A percentile compares a stretch with the other conserved stretches of the same genome.
phyloP scores from a whole-genome alignment of 108 stramenopile species.

The Conticribra weissflogii region DNA sequence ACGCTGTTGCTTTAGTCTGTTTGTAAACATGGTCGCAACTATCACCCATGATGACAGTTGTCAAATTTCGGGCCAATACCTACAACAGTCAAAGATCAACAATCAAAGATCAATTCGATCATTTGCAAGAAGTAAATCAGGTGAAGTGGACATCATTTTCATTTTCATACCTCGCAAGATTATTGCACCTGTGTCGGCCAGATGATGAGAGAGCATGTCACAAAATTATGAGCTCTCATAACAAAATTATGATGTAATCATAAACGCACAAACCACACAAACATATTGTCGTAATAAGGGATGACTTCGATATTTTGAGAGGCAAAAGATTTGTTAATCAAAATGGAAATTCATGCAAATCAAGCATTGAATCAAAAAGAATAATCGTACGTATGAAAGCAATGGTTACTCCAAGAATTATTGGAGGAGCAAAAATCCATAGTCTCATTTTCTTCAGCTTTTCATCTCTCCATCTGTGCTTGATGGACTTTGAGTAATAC shows the following conservation, averaged over 20 bases:
- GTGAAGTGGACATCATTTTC: too few relatives aligned
- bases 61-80: conserved; percentile 6
- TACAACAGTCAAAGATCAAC: too few relatives aligned
- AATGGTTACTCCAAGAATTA: conserved; percentile 9
- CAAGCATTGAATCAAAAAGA: too few relatives aligned
- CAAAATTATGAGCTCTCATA: too few relatives aligned
- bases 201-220: too few relatives aligned
- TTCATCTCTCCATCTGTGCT: conserved; percentile 35
- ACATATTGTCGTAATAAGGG: conserved; percentile 22
- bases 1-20: background rate
- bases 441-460: conserved; percentile 3
- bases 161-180: too few relatives aligned
- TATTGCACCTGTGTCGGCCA: too few relatives aligned
- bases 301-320: background rate
- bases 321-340: background rate
- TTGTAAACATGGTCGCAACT: background rate
- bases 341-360: background rate
- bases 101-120: too few relatives aligned
- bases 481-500: conserved; percentile 51
- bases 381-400: conserved; percentile 2
- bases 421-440: conserved; percentile 1
- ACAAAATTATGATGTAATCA: too few relatives aligned
- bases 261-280: conserved; percentile 23
- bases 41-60: background rate
- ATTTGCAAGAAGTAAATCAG: too few relatives aligned